A percentile compares a stretch with the other conserved stretches of the same genome.
Conservation (phyloP, 2,329 filamentous ascomycete species). For the Septoria linicola region DNA sequence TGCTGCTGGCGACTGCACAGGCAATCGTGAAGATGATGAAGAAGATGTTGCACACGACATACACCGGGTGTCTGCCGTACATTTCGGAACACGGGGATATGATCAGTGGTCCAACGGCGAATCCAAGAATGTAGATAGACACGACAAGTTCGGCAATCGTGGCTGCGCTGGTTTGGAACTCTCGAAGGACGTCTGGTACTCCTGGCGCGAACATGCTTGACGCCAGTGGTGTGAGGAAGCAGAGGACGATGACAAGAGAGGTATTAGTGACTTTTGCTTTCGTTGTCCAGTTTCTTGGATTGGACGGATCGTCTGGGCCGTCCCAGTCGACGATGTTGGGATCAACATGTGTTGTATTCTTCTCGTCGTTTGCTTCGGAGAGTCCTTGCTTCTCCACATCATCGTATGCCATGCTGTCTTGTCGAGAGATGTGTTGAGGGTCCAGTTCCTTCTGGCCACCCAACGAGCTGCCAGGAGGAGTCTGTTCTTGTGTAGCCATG, state of each 20-base stretch:
- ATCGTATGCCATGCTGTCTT: slow-evolving; percentile 1
- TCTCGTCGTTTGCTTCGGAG: too few relatives aligned
- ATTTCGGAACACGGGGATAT: slow-evolving; percentile 42
- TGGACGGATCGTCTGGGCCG: slow-evolving; percentile 48
- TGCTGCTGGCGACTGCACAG: slow-evolving; percentile 32
- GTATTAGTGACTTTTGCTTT: slow-evolving; percentile 47
- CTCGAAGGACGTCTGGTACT: slow-evolving; percentile 59
- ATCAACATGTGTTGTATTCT: not conserved
- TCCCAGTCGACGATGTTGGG: slow-evolving; percentile 61
- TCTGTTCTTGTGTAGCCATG: not conserved
- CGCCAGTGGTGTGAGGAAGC: slow-evolving; percentile 52
- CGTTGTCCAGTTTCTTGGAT: slow-evolving; percentile 60
- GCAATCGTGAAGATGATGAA: slow-evolving; percentile 35
- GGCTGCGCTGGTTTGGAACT: slow-evolving; percentile 56
- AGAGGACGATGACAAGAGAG: slow-evolving; percentile 49
- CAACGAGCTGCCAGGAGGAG: not conserved
- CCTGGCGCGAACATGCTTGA: slow-evolving; percentile 66
- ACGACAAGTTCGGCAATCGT: slow-evolving; percentile 63
- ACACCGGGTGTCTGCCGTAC: slow-evolving; percentile 34
- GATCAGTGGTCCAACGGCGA: slow-evolving; percentile 44
- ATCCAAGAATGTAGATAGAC: slow-evolving; percentile 58
- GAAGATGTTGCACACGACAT: slow-evolving; percentile 32
- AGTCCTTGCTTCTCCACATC: slow-evolving; percentile 12
- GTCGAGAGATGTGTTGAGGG: slow-evolving; percentile 2
- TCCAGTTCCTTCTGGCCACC: slow-evolving; percentile 8